Percentiles rank a stretch among this genome's conserved stretches.
phyloP scores from a whole-genome alignment of 805 yeast genomes.

The Sungouiozyma ichnusensis region DNA sequence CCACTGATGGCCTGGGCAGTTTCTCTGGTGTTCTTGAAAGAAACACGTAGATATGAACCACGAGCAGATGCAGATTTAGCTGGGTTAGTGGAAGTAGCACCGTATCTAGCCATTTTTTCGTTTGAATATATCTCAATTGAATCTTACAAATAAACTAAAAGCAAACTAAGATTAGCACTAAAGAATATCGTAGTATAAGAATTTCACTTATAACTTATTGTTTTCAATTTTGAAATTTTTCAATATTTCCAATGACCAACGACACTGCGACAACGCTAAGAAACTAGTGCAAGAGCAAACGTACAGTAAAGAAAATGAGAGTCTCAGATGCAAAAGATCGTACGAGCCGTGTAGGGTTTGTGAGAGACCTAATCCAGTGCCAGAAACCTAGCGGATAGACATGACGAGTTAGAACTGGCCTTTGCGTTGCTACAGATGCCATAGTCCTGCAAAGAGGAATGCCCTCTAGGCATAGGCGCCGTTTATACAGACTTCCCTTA shows the following conservation, averaged over 20 bases:
- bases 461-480: too few relatives aligned
- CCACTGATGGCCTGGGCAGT: constrained; percentile 97
- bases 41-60: constrained; percentile 98
- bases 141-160: neutral
- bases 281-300: neutral
- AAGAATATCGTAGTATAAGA: neutral
- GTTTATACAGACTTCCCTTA: too few relatives aligned
- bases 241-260: too few relatives aligned
- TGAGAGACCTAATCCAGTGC: neutral
- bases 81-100: constrained; percentile 98
- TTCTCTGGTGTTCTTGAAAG: constrained; percentile 99
- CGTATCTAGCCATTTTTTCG: constrained; percentile 92
- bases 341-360: neutral
- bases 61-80: constrained; percentile 98
- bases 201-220: neutral
- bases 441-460: too few relatives aligned
- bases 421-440: too few relatives aligned
- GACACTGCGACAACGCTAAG: neutral
- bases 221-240: neutral
- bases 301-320: too few relatives aligned
- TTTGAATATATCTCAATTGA: neutral
- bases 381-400: too few relatives aligned
- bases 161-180: neutral
- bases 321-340: neutral
- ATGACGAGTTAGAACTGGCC: too few relatives aligned